phyloP scores from a whole-genome alignment of 2,329 filamentous ascomycete species.

The Botrytis hyacinthi region DNA sequence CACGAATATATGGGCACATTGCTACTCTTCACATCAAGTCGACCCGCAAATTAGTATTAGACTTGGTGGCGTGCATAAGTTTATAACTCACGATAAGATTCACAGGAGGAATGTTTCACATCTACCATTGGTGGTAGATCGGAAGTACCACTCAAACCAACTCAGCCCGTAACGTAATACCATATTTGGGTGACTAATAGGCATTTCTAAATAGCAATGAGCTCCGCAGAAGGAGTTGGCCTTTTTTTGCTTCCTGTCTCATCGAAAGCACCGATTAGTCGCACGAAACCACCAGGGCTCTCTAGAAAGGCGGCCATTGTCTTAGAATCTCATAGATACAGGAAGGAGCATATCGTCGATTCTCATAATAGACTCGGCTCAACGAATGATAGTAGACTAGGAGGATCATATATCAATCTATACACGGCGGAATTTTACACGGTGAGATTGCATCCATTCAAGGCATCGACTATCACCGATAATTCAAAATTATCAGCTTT shows the following conservation, averaged over 20 bases:
- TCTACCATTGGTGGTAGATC: rapidly evolving
- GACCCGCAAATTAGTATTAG: not conserved
- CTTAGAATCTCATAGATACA: not conserved
- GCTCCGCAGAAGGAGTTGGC: rapidly evolving
- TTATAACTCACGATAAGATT: not conserved
- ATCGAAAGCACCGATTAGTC: not conserved
- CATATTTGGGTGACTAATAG: not conserved
- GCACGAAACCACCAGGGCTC: not conserved
- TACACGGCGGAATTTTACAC: rapidly evolving
- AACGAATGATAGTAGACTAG: not conserved
- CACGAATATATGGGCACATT: not conserved
- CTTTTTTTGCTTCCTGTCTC: rapidly evolving
- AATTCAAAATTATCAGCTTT: rapidly evolving
- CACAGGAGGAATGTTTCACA: not conserved
- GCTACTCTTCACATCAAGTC: not conserved
- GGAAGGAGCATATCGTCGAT: too few relatives aligned
- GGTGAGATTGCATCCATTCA: not conserved
- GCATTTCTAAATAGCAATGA: not conserved
- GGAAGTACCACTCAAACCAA: not conserved
- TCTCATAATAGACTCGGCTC: not conserved
- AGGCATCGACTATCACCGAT: not conserved
- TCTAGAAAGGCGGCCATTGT: not conserved
- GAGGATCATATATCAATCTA: not conserved
- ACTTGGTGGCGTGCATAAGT: not conserved
- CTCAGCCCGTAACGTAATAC: not conserved